Evolutionary conservation across 129 eudicot genomes (phyloP), one percentile per base, ranked within the genome.

Genomic region (Chrysanthemum lavandulifolium): DNA sequence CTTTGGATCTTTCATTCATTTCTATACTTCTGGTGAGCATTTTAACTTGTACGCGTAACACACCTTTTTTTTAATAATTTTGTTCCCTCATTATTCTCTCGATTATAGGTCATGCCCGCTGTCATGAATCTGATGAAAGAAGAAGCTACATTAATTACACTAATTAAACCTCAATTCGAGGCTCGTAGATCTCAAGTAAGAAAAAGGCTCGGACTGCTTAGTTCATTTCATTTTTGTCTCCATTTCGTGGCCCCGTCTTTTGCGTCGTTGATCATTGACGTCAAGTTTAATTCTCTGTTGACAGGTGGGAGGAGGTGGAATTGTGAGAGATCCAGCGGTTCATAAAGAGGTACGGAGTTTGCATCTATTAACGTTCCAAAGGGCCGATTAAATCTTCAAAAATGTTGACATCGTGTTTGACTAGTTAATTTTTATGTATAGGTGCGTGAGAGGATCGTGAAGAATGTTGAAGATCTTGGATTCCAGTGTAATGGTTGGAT

Each of bases 241-340:
- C 18, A 48, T 59, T 65, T 54, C 40, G 25, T 29, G 58, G 56
- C 8, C 48, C 11, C 3, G 0, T 36, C 27, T 40, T 40, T 7
- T 40, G 47, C 10, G 47, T 7, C 2, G 47, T 51, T 54, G 50
- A 65, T 21, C 15, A 8, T 25, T 36, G 48, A 40, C 15, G 13
- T 13, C 21, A 71, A 69, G 58, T 63, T 78, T 59, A 55, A 43
- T 47, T n/a, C n/a, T 65, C 2, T 50, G 40, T 14, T 48, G 55
- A 72, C 83, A 95, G 97, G 99, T 95, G n/a, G 99, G 99, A 76
- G 86, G 90, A 48, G 99, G 99, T 72, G 99, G 99, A 58, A 95
- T 95, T 73, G 97, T 95, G 67, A 85, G 89, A 83, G 99, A 95
- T 82, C 94, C 97, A 16, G 49, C 56, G 36, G 99, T 95, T 68